These are phyloP conservation scores for Candida sakaeoensis DNA, from an alignment of 805 yeast genomes.

Conservation along the genomic window DNA sequence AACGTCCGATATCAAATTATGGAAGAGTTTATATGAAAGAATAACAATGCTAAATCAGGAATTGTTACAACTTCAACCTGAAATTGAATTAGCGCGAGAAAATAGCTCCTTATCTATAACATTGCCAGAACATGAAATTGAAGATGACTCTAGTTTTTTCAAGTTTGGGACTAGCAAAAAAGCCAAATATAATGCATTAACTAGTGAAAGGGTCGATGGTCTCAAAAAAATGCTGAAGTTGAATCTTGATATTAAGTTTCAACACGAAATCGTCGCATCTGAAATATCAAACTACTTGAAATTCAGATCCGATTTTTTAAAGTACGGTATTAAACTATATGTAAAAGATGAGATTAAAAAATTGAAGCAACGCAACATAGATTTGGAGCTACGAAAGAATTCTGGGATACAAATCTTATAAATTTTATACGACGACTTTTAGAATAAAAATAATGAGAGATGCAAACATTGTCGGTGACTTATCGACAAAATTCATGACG, in stretches of 20 bases:
- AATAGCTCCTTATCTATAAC: conserved; percentile 15
- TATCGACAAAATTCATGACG: too few species aligned
- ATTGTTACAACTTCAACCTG: conserved; percentile 22
- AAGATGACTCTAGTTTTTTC: conserved; percentile 24
- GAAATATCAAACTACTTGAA: conserved; percentile 57
- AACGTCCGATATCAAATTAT: conserved; percentile 20
- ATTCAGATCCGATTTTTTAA: conserved; percentile 43
- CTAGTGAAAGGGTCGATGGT: conserved; percentile 38
- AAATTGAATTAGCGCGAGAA: conserved; percentile 9
- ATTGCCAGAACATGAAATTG: conserved; percentile 11
- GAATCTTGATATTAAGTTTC: conserved; percentile 43
- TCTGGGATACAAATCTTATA: too few species aligned
- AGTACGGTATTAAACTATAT: conserved; percentile 33
- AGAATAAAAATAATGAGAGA: too few species aligned
- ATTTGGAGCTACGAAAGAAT: too few species aligned
- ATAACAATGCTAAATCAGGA: conserved; percentile 28
- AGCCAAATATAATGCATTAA: conserved; percentile 42
- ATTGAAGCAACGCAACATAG: conserved; percentile 9
- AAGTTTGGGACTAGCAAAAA: conserved; percentile 48
- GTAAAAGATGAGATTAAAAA: conserved; percentile 9
- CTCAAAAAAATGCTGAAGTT: conserved; percentile 40
- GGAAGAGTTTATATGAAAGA: conserved; percentile 28
- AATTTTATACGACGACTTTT: too few species aligned
- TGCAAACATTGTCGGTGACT: too few species aligned
- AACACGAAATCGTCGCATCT: conserved; percentile 62